phyloP scores from a whole-genome alignment of 352 stramenopile genomes.

The Aphanomyces astaci region DNA sequence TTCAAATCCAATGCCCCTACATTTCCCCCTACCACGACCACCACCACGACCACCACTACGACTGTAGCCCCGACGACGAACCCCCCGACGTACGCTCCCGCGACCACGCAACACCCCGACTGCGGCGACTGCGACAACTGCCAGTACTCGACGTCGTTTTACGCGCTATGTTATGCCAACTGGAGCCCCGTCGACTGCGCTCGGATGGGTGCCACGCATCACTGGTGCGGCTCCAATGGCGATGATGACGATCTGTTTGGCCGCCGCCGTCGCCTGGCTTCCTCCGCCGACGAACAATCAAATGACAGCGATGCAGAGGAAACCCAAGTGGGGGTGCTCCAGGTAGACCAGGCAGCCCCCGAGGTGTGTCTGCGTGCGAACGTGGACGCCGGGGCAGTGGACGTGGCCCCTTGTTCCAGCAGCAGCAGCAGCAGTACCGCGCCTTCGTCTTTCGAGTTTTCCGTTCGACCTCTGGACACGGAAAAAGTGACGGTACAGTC shows the following conservation, averaged over 20 bases:
- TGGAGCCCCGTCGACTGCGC: not conserved
- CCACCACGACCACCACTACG: not conserved
- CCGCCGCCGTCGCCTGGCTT: too few relatives aligned
- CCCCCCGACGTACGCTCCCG: not conserved
- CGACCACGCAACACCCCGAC: not conserved
- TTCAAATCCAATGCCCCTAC: not conserved
- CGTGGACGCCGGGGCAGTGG: not conserved
- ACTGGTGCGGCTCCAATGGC: not conserved
- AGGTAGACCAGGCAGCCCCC: too few relatives aligned
- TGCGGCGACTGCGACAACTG: constrained; percentile 5
- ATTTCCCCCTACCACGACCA: not conserved
- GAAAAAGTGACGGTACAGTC: not conserved
- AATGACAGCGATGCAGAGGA: too few relatives aligned
- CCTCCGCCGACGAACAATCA: too few relatives aligned
- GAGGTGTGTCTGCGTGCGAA: not conserved
- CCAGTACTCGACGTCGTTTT: not conserved
- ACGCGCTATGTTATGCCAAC: not conserved
- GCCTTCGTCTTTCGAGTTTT: not conserved
- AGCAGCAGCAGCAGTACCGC: too few relatives aligned
- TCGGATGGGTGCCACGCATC: not conserved
- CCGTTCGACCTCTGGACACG: not conserved
- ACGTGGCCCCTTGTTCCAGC: too few relatives aligned
- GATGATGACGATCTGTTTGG: not conserved
- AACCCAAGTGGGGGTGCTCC: too few relatives aligned
- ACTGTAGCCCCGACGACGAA: not conserved